Evolutionary conservation across 139 green algal genomes (phyloP), one percentile per base, ranked within the genome.

Genomic region (Nannochloris sp.): DNA sequence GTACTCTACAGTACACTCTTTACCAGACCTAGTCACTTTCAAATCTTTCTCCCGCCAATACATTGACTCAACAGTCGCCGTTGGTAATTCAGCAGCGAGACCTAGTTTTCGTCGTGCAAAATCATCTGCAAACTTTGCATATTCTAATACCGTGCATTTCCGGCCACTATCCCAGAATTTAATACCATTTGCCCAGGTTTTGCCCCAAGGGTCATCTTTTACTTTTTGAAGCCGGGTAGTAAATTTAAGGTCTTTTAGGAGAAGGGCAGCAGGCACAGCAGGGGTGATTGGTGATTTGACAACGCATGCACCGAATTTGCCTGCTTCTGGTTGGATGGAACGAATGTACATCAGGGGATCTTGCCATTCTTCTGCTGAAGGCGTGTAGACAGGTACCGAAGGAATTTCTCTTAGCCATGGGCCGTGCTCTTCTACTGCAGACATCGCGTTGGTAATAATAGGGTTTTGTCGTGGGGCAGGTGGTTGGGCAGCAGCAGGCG

Each of bases 281-380:
- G 75, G 54, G 1, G 57, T 36, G 6, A 72, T 46, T 2, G 74
- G 74, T 2, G 74, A 62, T 4, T 75, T 61, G 14, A 82, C 71
- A 8, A 77, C 76, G 70, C 73, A 82, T 19, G 77, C 75, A 38
- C 64, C 68, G 32, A 37, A 70, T 27, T 15, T 7, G 6, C 34
- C 30, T 3, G 60, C 80, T 70, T 86, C 72, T 4, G 35, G 32
- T 57, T 61, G 57, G 24, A 82, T 80, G 23, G 53, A 75, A 44
- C 77, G 64, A 15, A 86, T 76, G 69, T 82, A 86, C 12, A 61
- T 61, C 24, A 86, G 45, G 0, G 80, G 80, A 39, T 86, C 76
- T 4, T 3, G 34, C 35, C 76, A 84, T 60, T 84, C 65, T 51
- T 77, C 70, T 36, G 46, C 36, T 4, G 65, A 82, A 2, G 79